These are phyloP conservation scores for Cavenderia fasciculata DNA, from an alignment of 78 protist species.

Conservation along the genomic window DNA sequence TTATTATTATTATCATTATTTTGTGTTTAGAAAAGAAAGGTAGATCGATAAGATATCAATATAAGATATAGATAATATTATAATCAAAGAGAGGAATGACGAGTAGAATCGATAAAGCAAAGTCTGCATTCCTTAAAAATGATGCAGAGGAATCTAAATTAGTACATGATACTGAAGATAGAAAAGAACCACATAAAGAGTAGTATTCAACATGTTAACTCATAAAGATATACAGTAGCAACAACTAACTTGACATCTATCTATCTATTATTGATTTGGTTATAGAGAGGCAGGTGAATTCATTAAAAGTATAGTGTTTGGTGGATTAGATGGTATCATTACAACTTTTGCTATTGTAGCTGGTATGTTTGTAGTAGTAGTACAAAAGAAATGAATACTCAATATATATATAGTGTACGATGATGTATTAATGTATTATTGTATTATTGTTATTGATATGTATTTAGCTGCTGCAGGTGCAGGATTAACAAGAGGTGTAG, in stretches of 20 bases:
- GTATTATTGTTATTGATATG: slow-evolving; percentile 65
- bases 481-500: slow-evolving; percentile 50
- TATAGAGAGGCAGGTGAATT: slow-evolving; percentile 71
- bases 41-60: no score
- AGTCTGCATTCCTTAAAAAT: slow-evolving; percentile 37
- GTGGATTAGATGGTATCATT: slow-evolving; percentile 93
- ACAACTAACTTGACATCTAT: no score
- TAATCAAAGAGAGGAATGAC: slow-evolving; percentile 4
- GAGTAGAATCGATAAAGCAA: slow-evolving; percentile 19
- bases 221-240: no score
- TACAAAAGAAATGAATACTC: slow-evolving; percentile 8
- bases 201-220: background rate
- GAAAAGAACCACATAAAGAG: slow-evolving; percentile 77
- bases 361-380: background rate
- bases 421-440: slow-evolving; percentile 74
- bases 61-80: no score
- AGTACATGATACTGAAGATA: slow-evolving; percentile 63
- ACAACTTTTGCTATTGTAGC: slow-evolving; percentile 91
- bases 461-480: slow-evolving; percentile 86
- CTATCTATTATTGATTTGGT: background rate
- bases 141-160: slow-evolving; percentile 23
- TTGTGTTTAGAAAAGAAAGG: no score
- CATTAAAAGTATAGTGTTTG: slow-evolving; percentile 82
- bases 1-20: no score
- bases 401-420: no score